Evolutionary conservation across 805 yeast genomes (phyloP), one percentile per base, ranked within the genome.

Genomic region (Metschnikowia sp.): DNA sequence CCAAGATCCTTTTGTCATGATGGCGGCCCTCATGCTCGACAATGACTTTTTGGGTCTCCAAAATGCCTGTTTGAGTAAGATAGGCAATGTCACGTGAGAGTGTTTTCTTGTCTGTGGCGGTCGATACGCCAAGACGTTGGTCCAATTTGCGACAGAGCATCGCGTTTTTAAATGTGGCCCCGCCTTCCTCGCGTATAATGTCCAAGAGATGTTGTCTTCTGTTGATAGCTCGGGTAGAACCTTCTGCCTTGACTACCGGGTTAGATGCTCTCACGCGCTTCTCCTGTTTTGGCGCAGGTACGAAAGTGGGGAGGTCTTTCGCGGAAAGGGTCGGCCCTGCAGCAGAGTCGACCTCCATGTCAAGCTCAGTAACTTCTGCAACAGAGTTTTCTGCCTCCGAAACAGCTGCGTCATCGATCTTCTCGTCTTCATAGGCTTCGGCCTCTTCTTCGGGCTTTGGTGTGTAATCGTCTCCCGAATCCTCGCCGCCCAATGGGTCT

Each of bases 81-180:
- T 56, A 47, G 1, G 63, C 60, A 4, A 72, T 65, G 45, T 72
- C 77, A 32, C 77, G 54, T 3, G 67, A 67, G 13, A 72, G 52
- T 0, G 77, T 72, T 45, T 72, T 72, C 33, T 54, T 57, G 50
- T 72, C 77, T 2, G 75, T 72, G 3, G 51, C 40, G 8, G 73
- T 67, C 1, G 53, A 39, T 32, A 45, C 52, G 3, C 61, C 65
- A 29, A 72, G 57, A 18, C 55, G 52, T 42, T 54, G 54, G 50
- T 72, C 76, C 18, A 72, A 49, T 10, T 48, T 42, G 12, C 74
- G 57, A 36, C 70, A 55, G n/a, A 72, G 56, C 10, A 54, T 54
- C 6, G 68, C 66, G 9, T 68, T 63, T 9, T 73, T 68, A 47
- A 55, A 65, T 0, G 64, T 57, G 2, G 68, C 75, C 8, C 77